Conservation (phyloP, 2,329 filamentous ascomycete species). For the Ophiocordyceps polyrhachis-furcata region DNA sequence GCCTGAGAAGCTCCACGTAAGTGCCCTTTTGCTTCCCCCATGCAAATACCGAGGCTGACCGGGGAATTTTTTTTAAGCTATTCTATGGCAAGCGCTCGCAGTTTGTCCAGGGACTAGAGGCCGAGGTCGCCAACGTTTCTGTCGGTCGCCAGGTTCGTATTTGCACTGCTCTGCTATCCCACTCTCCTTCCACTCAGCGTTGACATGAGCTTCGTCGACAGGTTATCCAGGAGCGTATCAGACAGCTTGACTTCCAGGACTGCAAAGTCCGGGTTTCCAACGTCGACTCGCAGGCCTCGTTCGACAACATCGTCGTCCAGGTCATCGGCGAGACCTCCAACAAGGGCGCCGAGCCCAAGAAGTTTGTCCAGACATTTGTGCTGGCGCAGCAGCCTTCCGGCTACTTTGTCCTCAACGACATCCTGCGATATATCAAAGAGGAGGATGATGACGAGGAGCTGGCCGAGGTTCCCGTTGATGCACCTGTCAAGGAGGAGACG, state of each 20-base stretch:
- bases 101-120: slow-evolving; percentile 82
- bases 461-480: slow-evolving; percentile 14
- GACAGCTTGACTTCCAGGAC: slow-evolving; percentile 82
- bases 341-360: slow-evolving; percentile 76
- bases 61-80: slow-evolving; percentile 27
- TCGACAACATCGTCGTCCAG: slow-evolving; percentile 88
- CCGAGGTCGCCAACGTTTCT: slow-evolving; percentile 69
- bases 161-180: neutral
- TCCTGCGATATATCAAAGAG: slow-evolving; percentile 82
- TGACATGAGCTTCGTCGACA: slow-evolving; percentile 17
- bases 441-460: slow-evolving; percentile 57
- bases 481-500: slow-evolving; percentile 10
- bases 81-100: slow-evolving; percentile 96
- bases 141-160: slow-evolving; percentile 60
- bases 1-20: slow-evolving; percentile 76
- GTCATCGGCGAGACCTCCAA: slow-evolving; percentile 97
- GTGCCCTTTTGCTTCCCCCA: slow-evolving; percentile 9
- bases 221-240: slow-evolving; percentile 90
- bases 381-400: slow-evolving; percentile 90
- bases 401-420: slow-evolving; percentile 97
- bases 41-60: neutral
- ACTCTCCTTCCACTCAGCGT: neutral
- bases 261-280: slow-evolving; percentile 98
- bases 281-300: slow-evolving; percentile 87
- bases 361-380: slow-evolving; percentile 96